phyloP scores from a whole-genome alignment of 306 rosid genomes.

The Sicyos edulis region DNA sequence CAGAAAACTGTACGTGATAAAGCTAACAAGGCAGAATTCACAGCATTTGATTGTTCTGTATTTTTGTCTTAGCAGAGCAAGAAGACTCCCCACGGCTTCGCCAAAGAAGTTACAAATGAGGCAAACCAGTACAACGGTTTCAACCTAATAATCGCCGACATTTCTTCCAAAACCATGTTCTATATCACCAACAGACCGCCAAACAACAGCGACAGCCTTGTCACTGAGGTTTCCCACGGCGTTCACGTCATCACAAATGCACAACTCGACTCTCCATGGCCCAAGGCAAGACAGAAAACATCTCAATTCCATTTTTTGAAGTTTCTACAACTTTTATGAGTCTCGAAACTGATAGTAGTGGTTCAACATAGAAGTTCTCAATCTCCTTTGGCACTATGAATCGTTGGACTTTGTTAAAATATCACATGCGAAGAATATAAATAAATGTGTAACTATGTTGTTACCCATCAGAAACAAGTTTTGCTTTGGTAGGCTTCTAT shows the following conservation, averaged over 20 bases:
- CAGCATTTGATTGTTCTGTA: not conserved
- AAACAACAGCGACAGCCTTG: slow-evolving; percentile 23
- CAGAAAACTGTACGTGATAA: not conserved
- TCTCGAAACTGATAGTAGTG: not conserved
- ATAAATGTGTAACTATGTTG: not conserved
- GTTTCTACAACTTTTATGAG: not conserved
- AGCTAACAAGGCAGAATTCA: not conserved
- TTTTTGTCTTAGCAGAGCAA: slow-evolving; percentile 43
- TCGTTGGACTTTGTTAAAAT: no score
- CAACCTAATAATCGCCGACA: slow-evolving; percentile 62
- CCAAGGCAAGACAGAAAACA: slow-evolving; percentile 50
- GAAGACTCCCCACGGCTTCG: slow-evolving; percentile 54
- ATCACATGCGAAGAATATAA: no score
- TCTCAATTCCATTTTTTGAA: not conserved
- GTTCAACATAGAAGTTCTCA: not conserved
- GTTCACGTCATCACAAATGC: slow-evolving; percentile 81
- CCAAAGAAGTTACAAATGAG: slow-evolving; percentile 46
- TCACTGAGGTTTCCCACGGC: slow-evolving; percentile 55
- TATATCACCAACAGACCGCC: slow-evolving; percentile 67
- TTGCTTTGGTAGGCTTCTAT: no score
- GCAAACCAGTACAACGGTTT: slow-evolving; percentile 65
- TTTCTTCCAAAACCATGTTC: slow-evolving; percentile 50
- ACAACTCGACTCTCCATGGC: slow-evolving; percentile 66
- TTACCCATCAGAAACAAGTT: no score
- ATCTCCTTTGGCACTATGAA: not conserved